phyloP scores from a whole-genome alignment of 1,284 basidiomycete species.

The Golubevia pallescens region DNA sequence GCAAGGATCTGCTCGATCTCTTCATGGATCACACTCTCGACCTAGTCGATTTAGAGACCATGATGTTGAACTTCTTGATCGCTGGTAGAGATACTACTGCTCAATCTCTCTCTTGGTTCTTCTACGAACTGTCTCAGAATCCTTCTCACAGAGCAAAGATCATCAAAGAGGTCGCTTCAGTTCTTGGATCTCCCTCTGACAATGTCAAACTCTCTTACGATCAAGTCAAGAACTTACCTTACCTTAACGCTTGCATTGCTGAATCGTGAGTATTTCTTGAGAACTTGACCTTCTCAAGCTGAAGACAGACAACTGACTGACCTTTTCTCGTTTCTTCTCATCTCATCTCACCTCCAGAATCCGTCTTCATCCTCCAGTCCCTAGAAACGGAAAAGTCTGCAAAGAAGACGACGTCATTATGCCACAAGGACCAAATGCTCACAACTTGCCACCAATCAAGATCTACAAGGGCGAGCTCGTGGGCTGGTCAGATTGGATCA shows the following conservation, averaged over 20 bases:
- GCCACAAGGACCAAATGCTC: slow-evolving; percentile 29
- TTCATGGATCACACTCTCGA: slow-evolving; percentile 44
- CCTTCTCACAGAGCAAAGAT: slow-evolving; percentile 33
- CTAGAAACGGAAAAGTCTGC: slow-evolving; percentile 24
- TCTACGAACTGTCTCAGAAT: slow-evolving; percentile 33
- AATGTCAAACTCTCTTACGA: slow-evolving; percentile 32
- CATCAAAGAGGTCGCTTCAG: slow-evolving; percentile 21
- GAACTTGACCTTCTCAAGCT: too few species aligned
- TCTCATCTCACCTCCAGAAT: too few species aligned
- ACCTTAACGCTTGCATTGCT: slow-evolving; percentile 37
- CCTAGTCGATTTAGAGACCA: slow-evolving; percentile 35
- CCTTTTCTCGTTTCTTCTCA: too few species aligned
- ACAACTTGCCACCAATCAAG: slow-evolving; percentile 37
- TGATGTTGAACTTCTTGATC: slow-evolving; percentile 51
- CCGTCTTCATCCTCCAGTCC: slow-evolving; percentile 44
- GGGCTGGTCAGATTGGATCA: slow-evolving; percentile 52
- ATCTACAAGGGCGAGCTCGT: slow-evolving; percentile 33
- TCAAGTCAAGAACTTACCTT: slow-evolving; percentile 32
- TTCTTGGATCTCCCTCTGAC: slow-evolving; percentile 21
- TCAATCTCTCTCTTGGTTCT: slow-evolving; percentile 40
- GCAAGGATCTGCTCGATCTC: slow-evolving; percentile 45
- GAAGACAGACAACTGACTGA: too few species aligned
- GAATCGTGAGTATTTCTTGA: too few species aligned
- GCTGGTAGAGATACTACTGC: slow-evolving; percentile 50
- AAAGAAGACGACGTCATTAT: slow-evolving; percentile 45